These are phyloP conservation scores for Chenopodium album DNA, from an alignment of 148 eudicot species.

Conservation along the genomic window DNA sequence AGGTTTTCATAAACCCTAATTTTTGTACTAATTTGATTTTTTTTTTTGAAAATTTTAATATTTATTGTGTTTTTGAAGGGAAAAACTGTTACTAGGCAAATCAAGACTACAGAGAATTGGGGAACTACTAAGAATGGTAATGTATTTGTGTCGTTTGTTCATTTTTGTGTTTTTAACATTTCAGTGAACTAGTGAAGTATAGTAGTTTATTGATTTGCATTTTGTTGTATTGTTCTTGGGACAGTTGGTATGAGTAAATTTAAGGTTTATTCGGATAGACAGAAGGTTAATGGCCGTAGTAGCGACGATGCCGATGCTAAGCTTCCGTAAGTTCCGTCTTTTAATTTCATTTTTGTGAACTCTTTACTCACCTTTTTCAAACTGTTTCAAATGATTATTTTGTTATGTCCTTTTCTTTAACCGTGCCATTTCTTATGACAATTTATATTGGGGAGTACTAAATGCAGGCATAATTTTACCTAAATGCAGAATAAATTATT, in stretches of 20 bases:
- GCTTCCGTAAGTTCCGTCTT: constrained; percentile 8
- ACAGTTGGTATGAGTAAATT: constrained; percentile 21
- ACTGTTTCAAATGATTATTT: too few species aligned
- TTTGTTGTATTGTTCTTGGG: not conserved
- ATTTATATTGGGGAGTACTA: too few species aligned
- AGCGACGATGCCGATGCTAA: not conserved
- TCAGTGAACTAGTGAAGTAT: not conserved
- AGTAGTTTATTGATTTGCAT: not conserved
- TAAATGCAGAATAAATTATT: too few species aligned
- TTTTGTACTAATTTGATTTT: not conserved
- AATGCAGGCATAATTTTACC: too few species aligned
- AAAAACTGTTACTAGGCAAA: not conserved
- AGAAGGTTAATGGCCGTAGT: not conserved
- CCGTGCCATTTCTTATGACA: too few species aligned
- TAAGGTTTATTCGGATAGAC: constrained; percentile 26
- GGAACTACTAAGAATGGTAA: constrained; percentile 14
- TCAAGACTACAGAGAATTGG: not conserved
- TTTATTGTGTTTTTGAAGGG: not conserved
- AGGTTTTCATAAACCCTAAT: constrained; percentile 19
- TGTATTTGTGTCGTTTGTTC: not conserved
- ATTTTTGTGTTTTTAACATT: not conserved
- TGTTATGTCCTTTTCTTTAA: too few species aligned
- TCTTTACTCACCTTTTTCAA: not conserved
- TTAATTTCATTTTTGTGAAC: too few species aligned
- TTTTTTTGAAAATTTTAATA: not conserved